Percentiles rank a stretch among this genome's conserved stretches.
phyloP scores from a whole-genome alignment of 2,329 filamentous ascomycete species.

The Cladosporium sp. region DNA sequence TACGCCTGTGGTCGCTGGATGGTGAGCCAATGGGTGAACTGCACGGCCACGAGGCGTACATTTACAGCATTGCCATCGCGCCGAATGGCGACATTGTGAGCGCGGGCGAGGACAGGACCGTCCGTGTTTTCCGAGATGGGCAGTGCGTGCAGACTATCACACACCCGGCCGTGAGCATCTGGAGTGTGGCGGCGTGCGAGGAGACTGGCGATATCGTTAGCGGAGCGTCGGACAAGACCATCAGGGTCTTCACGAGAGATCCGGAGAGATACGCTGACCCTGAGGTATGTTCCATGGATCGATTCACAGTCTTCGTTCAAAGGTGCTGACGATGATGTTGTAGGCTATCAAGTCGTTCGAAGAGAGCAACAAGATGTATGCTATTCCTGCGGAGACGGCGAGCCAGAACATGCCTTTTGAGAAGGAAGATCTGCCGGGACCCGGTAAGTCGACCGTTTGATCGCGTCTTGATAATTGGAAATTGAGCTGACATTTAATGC shows the following conservation, averaged over 20 bases:
- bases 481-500: not conserved
- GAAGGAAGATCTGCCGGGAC: conserved; percentile 84
- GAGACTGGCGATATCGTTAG: conserved; percentile 89
- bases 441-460: conserved; percentile 27
- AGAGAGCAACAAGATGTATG: conserved; percentile 48
- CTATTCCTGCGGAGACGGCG: conserved; percentile 53
- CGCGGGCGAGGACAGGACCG: conserved; percentile 87
- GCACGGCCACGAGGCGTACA: conserved; percentile 86
- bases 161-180: conserved; percentile 93
- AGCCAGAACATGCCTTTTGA: conserved; percentile 62
- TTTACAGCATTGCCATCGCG: conserved; percentile 74
- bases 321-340: not conserved
- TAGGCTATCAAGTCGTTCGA: conserved; percentile 63
- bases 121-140: conserved; percentile 76
- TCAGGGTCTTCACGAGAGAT: conserved; percentile 75
- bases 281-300: conserved; percentile 39
- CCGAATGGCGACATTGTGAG: conserved; percentile 85
- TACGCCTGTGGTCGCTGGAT: conserved; percentile 78
- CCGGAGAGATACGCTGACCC: conserved; percentile 62
- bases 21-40: conserved; percentile 72
- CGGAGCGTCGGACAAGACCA: conserved; percentile 80
- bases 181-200: conserved; percentile 76
- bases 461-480: conserved; percentile 1
- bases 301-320: not conserved
- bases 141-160: conserved; percentile 93